Evolutionary conservation across 192 early-diverging fungal species (phyloP).

Genomic region (Borealophlyctis nickersoniae): DNA sequence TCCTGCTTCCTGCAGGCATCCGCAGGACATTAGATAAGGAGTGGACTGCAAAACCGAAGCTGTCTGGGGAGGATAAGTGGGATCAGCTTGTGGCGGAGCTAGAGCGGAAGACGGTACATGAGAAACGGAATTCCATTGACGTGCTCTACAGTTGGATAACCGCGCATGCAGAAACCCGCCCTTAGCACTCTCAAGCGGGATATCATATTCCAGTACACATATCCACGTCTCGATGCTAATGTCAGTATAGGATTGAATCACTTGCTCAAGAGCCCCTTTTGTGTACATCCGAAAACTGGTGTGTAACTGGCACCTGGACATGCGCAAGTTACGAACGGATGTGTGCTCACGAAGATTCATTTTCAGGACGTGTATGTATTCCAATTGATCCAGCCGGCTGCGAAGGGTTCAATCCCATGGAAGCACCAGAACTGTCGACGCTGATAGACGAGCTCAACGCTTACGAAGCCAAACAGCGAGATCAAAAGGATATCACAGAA

Average conservation of each 20-base stretch:
- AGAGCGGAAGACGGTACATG: not conserved
- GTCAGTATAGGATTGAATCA: constrained; percentile 88
- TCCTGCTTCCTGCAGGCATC: too few species aligned
- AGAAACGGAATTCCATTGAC: not conserved
- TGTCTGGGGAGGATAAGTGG: constrained; percentile 24
- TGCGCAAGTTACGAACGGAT: not conserved
- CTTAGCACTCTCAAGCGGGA: constrained; percentile 44
- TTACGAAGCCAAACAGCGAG: not conserved
- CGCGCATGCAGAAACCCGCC: constrained; percentile 9
- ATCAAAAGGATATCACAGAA: too few species aligned
- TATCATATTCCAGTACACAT: constrained; percentile 85
- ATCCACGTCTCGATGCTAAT: constrained; percentile 91
- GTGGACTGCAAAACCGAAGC: constrained; percentile 13
- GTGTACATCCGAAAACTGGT: constrained; percentile 94
- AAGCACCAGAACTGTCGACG: constrained; percentile 68
- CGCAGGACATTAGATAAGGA: constrained; percentile 22
- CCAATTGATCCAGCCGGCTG: constrained; percentile 77
- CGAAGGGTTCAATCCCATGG: constrained; percentile 79
- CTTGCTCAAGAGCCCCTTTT: constrained; percentile 96
- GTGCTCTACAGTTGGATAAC: too few species aligned
- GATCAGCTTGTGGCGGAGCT: constrained; percentile 14
- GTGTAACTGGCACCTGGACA: constrained; percentile 3
- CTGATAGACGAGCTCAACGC: constrained; percentile 67
- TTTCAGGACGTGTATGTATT: constrained; percentile 84
- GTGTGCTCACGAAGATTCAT: not conserved